Evolutionary conservation across 108 stramenopile species (phyloP).

Genomic region (Aurantiochytrium sp.): DNA sequence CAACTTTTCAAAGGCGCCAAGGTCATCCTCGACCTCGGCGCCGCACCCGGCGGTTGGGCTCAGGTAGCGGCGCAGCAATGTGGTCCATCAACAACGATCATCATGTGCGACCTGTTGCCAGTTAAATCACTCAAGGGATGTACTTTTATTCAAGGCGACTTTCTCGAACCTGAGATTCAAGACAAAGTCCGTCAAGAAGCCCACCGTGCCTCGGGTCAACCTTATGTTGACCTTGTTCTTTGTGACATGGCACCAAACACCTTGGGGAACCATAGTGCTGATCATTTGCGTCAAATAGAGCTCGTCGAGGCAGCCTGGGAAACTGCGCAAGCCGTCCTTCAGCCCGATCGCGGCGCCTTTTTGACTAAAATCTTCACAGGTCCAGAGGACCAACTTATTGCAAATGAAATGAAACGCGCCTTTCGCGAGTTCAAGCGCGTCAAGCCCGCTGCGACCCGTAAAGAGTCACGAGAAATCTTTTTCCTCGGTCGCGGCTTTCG

Average conservation of each 20-base stretch:
- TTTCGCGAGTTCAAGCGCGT: not conserved
- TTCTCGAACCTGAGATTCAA: not conserved
- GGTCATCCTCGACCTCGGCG: constrained; percentile 10
- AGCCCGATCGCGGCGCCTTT: not conserved
- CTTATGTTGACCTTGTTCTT: not conserved
- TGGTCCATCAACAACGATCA: not conserved
- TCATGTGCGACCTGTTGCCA: not conserved
- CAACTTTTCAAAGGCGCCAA: not conserved
- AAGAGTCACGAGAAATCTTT: not conserved
- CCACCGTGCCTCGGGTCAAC: not conserved
- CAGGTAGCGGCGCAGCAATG: not conserved
- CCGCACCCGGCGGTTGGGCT: constrained; percentile 19
- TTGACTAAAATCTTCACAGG: not conserved
- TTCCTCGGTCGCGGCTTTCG: not conserved
- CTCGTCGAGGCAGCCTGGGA: not conserved
- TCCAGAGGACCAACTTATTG: not conserved
- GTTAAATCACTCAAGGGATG: not conserved
- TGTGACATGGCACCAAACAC: constrained; percentile 22
- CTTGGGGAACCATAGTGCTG: not conserved
- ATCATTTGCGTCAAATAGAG: not conserved
- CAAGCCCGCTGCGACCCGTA: not conserved
- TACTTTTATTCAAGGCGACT: not conserved
- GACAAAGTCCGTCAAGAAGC: not conserved
- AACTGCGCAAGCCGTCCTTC: not conserved
- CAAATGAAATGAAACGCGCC: not conserved